Evolutionary conservation across 805 yeast species (phyloP), one percentile per base, ranked within the genome.

Genomic region (Schwanniomyces pseudopolymorphus): DNA sequence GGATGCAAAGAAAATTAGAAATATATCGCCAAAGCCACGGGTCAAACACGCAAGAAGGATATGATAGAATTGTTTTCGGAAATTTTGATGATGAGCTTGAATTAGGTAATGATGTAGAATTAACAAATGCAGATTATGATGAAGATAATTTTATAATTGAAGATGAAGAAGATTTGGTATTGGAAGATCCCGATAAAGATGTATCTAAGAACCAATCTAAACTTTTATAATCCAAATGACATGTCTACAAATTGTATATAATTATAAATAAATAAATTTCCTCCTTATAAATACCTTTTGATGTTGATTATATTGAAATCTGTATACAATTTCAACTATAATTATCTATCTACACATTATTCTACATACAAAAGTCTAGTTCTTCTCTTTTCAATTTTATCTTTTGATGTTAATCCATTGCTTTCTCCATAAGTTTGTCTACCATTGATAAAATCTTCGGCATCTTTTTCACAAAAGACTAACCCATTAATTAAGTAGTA

Each of bases 391-490:
- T 73, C 77, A 10, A 73, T 66, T 51, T 61, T 67, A 47, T 70
- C 73, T 31, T 51, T 51, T 1, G 66, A 57, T 4, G 57, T 43
- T 28, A 65, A 48, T 7, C 68, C 65, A 33, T 54, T 33, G 9
- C 35, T 45, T 47, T 60, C 64, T 33, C 47, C 52, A 44, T 54
- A 59, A 8, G 57, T 36, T 24, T 53, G 58, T 22, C 45, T 44
- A 3, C 63, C 71, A 46, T 58, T 59, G 40, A 64, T 62, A 43
- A 62, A 60, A 33, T 47, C 52, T 36, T 55, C 25, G 2, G 75
- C 75, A 55, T 73, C 78, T 1, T 26, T 43, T 56, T 83, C 87
- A 67, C 89, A 84, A 39, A 73, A 64, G 5, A 81, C 74, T 17
- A 59, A 55, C 3, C 70, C 78, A 48, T 78, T 71, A 17, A 81